Percentiles rank a stretch among this genome's conserved stretches.
Evolutionary conservation across 2,329 filamentous ascomycete genomes (phyloP).

Genomic region (Metarhizium humberi): DNA sequence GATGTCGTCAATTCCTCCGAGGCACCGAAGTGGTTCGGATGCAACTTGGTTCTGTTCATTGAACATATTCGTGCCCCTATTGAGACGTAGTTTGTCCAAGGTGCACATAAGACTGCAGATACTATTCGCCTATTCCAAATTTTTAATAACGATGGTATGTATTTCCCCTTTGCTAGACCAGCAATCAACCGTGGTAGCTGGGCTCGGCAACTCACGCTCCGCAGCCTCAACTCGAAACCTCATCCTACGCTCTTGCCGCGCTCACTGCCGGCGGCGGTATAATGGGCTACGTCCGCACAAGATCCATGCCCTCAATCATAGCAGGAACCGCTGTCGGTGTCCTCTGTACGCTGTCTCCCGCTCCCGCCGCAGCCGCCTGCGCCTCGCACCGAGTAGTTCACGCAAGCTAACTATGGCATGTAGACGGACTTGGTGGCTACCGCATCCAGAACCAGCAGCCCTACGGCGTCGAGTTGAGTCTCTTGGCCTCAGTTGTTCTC

Average conservation of each 20-base stretch:
- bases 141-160: constrained; percentile 2
- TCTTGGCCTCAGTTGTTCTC: constrained; percentile 79
- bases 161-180: not conserved
- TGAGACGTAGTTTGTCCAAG: not conserved
- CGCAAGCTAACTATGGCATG: not conserved
- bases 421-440: constrained; percentile 70
- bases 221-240: constrained; percentile 29
- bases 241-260: constrained; percentile 69
- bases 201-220: not conserved
- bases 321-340: constrained; percentile 77
- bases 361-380: not conserved
- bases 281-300: constrained; percentile 75
- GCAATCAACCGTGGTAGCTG: not conserved
- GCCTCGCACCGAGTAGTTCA: not conserved
- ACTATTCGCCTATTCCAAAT: not conserved
- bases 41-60: not conserved
- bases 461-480: constrained; percentile 81
- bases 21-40: not conserved
- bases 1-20: constrained; percentile 6
- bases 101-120: not conserved
- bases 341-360: constrained; percentile 38
- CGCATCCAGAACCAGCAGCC: constrained; percentile 65
- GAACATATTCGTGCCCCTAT: not conserved
- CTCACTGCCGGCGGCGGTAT: constrained; percentile 82
- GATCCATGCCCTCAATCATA: constrained; percentile 76